These are phyloP conservation scores for Tricholoma terreum DNA, from an alignment of 768 basidiomycete genomes.

Conservation along the genomic window DNA sequence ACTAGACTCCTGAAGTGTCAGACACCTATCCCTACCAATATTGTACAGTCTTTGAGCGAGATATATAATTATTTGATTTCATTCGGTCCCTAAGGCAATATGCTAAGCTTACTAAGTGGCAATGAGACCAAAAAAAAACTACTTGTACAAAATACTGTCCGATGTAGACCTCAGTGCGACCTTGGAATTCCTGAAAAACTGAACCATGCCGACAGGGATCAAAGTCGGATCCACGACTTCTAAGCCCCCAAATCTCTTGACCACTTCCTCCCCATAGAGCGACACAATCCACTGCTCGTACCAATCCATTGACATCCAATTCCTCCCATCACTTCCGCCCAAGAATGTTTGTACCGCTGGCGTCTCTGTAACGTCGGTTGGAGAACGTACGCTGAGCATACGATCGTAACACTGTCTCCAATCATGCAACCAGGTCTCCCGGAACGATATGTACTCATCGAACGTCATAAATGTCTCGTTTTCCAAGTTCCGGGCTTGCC, in stretches of 20 bases:
- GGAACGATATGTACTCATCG: neutral
- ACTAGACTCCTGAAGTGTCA: too few relatives aligned
- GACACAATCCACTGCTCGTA: conserved; percentile 36
- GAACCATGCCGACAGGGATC: conserved; percentile 39
- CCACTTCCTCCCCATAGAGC: conserved; percentile 36
- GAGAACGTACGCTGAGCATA: neutral
- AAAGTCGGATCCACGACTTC: conserved; percentile 36
- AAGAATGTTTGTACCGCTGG: neutral
- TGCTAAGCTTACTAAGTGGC: too few relatives aligned
- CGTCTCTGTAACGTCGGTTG: neutral
- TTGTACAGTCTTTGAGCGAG: too few relatives aligned
- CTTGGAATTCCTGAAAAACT: conserved; percentile 31
- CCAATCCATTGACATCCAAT: conserved; percentile 18
- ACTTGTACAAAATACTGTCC: neutral
- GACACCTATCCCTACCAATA: too few relatives aligned
- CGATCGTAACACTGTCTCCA: neutral
- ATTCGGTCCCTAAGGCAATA: too few relatives aligned
- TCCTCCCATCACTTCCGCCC: neutral
- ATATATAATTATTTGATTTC: too few relatives aligned
- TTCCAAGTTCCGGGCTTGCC: neutral
- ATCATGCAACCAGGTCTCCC: neutral
- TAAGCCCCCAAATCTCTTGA: conserved; percentile 36
- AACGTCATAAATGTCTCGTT: neutral
- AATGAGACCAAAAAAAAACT: neutral
- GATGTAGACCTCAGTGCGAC: neutral